Evolutionary conservation across 23 red algal genomes (phyloP), one percentile per base, ranked within the genome.

Genomic region (Gracilaria vermiculophylla): DNA sequence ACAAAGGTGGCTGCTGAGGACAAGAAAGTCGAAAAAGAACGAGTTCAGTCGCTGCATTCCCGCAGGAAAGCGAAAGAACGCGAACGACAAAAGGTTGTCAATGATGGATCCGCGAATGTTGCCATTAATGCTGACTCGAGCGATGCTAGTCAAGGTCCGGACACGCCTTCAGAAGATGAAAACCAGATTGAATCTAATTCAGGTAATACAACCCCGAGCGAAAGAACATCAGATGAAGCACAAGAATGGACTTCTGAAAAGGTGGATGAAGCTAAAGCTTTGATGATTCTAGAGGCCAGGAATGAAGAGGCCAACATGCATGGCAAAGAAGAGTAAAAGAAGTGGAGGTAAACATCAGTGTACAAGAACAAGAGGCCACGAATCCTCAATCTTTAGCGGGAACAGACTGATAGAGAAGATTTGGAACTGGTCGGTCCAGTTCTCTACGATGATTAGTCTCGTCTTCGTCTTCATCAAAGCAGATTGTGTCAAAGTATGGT

Each of bases 31-130:
- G 94, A 96, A 29, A 72, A 73, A 40, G 66, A 71, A 44, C 86
- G 94, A 28, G 85, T 96, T 20, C 86, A 85, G 16, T 78, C 86
- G 21, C 37, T 79, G 6, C 85, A 94, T 69, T 64, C 67, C 36
- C 31, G 53, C 16, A 49, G 73, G 37, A 69, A 61, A 73, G 90
- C 69, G 16, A 85, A 79, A 80, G 60, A 74, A 57, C 55, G 77
- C 2, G 65, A 75, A 48, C 40, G 62, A 32, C 58, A 77, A 23
- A 76, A 77, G 37, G 12, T 78, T 76, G 14, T 65, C 13, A 79
- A 58, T 5, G 53, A 58, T 27, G 5, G 76, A 4, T 24, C 67
- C 25, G 37, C 2, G 40, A 19, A 73, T 42, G 3, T 40, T 17
- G 13, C 10, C 15, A 48, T 47, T 47, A 25, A 24, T 48, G 0